Conservation (phyloP, 768 basidiomycete genomes). For the Mycena rosella region DNA sequence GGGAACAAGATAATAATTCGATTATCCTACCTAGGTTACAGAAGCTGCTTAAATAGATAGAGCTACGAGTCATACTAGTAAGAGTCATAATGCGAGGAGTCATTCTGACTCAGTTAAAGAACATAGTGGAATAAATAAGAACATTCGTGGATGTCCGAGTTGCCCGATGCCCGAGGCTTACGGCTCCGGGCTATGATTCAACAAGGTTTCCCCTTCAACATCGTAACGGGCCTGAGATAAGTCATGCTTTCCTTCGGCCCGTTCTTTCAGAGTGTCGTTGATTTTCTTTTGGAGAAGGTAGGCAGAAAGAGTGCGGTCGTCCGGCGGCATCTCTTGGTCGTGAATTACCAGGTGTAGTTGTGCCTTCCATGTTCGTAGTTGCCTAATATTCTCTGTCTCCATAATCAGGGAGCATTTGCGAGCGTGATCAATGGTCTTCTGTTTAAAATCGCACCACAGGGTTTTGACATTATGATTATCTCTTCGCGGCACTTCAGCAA, state of each 20-base stretch:
- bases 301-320: not conserved
- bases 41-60: too few relatives aligned
- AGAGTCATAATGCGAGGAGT: too few relatives aligned
- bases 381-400: not conserved
- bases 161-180: too few relatives aligned
- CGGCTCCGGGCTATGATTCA: too few relatives aligned
- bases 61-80: too few relatives aligned
- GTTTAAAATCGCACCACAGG: slow-evolving; percentile 12
- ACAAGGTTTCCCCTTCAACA: too few relatives aligned
- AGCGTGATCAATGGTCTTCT: slow-evolving; percentile 1
- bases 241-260: slow-evolving; percentile 7
- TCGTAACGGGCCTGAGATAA: not conserved
- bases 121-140: too few relatives aligned
- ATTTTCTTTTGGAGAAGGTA: slow-evolving; percentile 16
- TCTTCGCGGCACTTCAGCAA: not conserved
- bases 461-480: slow-evolving; percentile 8
- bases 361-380: slow-evolving; percentile 3
- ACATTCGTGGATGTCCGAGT: too few relatives aligned
- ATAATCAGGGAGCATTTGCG: not conserved
- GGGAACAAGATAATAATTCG: too few relatives aligned
- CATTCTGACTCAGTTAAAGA: too few relatives aligned
- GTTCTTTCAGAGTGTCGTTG: not conserved
- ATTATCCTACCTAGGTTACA: too few relatives aligned
- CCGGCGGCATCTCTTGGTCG: not conserved
- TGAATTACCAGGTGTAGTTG: slow-evolving; percentile 15